Conservation (phyloP, 139 green algal species). For the Chlorella sp. region DNA sequence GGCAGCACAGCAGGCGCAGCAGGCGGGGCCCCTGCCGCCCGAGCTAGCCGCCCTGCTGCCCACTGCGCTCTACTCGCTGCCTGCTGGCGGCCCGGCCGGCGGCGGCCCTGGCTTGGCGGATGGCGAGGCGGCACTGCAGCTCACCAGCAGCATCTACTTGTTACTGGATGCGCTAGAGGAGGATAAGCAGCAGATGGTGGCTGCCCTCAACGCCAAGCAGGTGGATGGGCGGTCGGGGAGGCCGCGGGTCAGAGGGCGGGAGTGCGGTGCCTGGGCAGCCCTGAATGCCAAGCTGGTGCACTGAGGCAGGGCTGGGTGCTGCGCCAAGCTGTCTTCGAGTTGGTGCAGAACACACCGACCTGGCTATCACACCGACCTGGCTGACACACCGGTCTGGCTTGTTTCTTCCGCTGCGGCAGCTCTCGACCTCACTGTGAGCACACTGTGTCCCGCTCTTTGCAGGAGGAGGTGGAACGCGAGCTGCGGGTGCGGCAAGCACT, state of each 20-base stretch:
- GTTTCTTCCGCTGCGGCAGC: too few relatives aligned
- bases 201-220: slow-evolving; percentile 26
- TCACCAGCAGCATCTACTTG: slow-evolving; percentile 15
- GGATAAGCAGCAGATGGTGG: slow-evolving; percentile 27
- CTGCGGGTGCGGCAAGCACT: neutral
- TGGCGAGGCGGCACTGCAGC: slow-evolving; percentile 1
- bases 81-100: neutral
- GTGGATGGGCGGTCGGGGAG: neutral
- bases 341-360: too few relatives aligned
- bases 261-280: too few relatives aligned
- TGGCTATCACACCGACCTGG: too few relatives aligned
- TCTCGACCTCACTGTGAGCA: too few relatives aligned
- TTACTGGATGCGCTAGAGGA: slow-evolving; percentile 26
- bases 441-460: neutral
- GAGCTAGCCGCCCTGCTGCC: slow-evolving; percentile 34
- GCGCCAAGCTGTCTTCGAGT: too few relatives aligned
- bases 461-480: slow-evolving; percentile 20
- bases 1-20: neutral
- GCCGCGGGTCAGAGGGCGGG: neutral
- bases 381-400: too few relatives aligned
- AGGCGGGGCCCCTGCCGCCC: neutral
- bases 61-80: neutral
- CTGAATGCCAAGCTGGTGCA: too few relatives aligned
- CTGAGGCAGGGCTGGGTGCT: too few relatives aligned
- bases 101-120: neutral